A percentile compares a stretch with the other conserved stretches of the same genome.
Evolutionary conservation across 2,329 filamentous ascomycete species (phyloP).

Genomic region (Camillea tinctor): DNA sequence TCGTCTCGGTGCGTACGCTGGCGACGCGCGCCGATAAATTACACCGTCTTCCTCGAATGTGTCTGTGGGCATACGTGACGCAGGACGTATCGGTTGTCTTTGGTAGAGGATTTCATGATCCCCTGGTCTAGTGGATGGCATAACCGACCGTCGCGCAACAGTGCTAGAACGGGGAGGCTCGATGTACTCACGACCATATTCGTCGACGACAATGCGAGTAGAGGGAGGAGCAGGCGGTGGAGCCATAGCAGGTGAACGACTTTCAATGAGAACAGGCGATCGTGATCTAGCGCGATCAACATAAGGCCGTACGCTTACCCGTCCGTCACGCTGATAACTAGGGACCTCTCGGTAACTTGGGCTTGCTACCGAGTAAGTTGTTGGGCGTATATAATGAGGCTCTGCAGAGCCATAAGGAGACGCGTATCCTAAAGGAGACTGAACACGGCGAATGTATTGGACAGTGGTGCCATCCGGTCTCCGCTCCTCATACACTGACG

Average conservation of each 20-base stretch:
- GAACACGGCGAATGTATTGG: slow-evolving; percentile 38
- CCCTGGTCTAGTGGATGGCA: slow-evolving; percentile 40
- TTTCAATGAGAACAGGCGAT: slow-evolving; percentile 46
- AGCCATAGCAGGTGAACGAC: slow-evolving; percentile 48
- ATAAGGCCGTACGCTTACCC: slow-evolving; percentile 50
- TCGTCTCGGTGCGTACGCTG: slow-evolving; percentile 51
- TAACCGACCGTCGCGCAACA: slow-evolving; percentile 49
- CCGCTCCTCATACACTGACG: slow-evolving; percentile 31
- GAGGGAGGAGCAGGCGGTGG: slow-evolving; percentile 51
- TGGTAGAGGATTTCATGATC: slow-evolving; percentile 66
- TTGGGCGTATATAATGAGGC: slow-evolving; percentile 38
- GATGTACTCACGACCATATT: slow-evolving; percentile 76
- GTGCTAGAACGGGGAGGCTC: slow-evolving; percentile 49
- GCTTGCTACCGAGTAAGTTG: slow-evolving; percentile 43
- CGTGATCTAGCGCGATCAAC: slow-evolving; percentile 48
- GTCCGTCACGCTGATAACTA: slow-evolving; percentile 45
- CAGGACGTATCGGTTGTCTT: slow-evolving; percentile 52
- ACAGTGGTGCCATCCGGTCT: slow-evolving; percentile 30
- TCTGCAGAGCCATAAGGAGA: slow-evolving; percentile 39
- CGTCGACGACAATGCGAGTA: slow-evolving; percentile 74
- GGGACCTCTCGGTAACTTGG: slow-evolving; percentile 41
- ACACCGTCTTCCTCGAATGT: slow-evolving; percentile 50
- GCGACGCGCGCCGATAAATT: slow-evolving; percentile 52
- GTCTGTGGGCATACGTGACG: slow-evolving; percentile 49
- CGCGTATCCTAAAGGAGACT: slow-evolving; percentile 37